Evolutionary conservation across 768 basidiomycete species (phyloP).

Genomic region (Stropharia rugosoannulata): DNA sequence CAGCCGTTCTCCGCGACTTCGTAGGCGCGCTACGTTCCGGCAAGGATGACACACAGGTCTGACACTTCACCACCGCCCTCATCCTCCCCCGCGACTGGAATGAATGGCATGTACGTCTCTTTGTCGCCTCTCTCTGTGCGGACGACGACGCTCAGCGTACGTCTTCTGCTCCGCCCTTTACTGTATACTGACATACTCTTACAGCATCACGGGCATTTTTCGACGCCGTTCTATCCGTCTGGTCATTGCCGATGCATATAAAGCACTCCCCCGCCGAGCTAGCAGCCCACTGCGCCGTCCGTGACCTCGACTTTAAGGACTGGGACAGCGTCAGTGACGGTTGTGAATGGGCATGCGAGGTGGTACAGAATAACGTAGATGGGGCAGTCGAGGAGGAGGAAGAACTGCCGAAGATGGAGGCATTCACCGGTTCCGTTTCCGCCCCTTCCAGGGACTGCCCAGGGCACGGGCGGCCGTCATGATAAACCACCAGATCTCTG

Average conservation of each 20-base stretch:
- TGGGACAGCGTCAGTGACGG: constrained; percentile 81
- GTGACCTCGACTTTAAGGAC: constrained; percentile 72
- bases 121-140: constrained; percentile 63
- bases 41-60: constrained; percentile 47
- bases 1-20: constrained; percentile 46
- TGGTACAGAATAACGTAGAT: constrained; percentile 50
- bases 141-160: constrained; percentile 36
- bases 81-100: constrained; percentile 56
- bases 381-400: constrained; percentile 40
- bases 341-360: constrained; percentile 58
- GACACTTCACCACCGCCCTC: constrained; percentile 48
- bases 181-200: background rate
- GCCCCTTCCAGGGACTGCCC: too few species aligned
- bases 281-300: constrained; percentile 59
- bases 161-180: background rate
- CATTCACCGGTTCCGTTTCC: background rate
- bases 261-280: constrained; percentile 84
- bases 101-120: constrained; percentile 56
- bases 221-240: constrained; percentile 52
- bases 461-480: too few species aligned
- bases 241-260: constrained; percentile 78
- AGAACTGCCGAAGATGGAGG: constrained; percentile 6
- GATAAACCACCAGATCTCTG: too few species aligned
- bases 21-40: constrained; percentile 46
- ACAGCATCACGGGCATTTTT: constrained; percentile 50